Percentiles rank a stretch among this genome's conserved stretches.
phyloP scores from a whole-genome alignment of 768 basidiomycete species.

The Goffeauzyma gilvescens region DNA sequence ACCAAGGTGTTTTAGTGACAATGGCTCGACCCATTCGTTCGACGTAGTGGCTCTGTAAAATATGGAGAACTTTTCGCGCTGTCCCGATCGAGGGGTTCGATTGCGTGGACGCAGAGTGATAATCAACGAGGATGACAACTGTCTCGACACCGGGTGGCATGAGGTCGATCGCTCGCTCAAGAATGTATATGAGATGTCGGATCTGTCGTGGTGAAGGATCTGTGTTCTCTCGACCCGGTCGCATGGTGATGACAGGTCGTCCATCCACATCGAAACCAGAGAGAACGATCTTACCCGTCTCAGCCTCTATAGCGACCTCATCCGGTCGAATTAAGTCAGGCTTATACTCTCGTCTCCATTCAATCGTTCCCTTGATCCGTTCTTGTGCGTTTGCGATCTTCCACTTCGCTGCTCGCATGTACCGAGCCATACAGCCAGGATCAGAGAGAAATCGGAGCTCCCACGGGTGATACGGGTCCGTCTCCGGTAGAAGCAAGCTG shows the following conservation, averaged over 20 bases:
- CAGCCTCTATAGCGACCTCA: conserved; percentile 53
- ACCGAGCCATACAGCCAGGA: conserved; percentile 49
- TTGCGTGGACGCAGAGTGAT: conserved; percentile 58
- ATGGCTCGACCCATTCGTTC: conserved; percentile 50
- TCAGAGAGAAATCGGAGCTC: conserved; percentile 57
- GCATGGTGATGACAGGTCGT: conserved; percentile 73
- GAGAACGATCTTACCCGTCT: conserved; percentile 71
- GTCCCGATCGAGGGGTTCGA: conserved; percentile 69
- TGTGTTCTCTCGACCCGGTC: conserved; percentile 72
- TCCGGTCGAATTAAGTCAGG: conserved; percentile 68
- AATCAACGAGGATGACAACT: conserved; percentile 67
- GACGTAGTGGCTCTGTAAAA: conserved; percentile 69
- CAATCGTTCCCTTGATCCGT: conserved; percentile 55
- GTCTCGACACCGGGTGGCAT: conserved; percentile 73
- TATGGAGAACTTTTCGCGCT: conserved; percentile 56
- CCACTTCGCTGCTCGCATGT: conserved; percentile 76
- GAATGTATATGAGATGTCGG: conserved; percentile 64
- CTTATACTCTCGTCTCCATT: conserved; percentile 68
- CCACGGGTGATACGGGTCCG: conserved; percentile 57
- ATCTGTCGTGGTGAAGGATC: conserved; percentile 57
- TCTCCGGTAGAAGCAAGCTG: conserved; percentile 44
- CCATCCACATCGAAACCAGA: conserved; percentile 74
- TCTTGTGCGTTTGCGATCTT: conserved; percentile 55
- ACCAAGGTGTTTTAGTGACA: conserved; percentile 56
- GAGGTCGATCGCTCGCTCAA: conserved; percentile 73